These are phyloP conservation scores for Suillus clintonianus DNA, from an alignment of 768 basidiomycete species.

Conservation along the genomic window DNA sequence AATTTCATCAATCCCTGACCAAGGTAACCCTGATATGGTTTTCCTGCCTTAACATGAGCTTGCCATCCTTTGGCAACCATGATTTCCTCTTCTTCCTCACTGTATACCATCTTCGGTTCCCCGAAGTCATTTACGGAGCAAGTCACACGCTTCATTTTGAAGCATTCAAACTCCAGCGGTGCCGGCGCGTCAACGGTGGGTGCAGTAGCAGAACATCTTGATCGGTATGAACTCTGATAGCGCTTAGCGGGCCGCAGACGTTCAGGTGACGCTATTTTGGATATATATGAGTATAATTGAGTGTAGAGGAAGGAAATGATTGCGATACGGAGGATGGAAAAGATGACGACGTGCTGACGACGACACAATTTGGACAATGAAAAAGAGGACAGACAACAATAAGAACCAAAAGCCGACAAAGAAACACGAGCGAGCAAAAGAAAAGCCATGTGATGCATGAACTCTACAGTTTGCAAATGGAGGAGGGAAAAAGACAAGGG, in stretches of 20 bases:
- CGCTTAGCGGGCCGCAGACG: not conserved
- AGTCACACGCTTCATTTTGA: not conserved
- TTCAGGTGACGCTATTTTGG: not conserved
- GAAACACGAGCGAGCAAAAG: not conserved
- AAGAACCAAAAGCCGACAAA: not conserved
- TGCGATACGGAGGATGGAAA: too few species aligned
- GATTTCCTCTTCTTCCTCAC: constrained; percentile 1
- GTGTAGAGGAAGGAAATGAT: not conserved
- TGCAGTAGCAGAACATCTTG: not conserved
- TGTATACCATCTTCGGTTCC: not conserved
- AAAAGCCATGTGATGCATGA: not conserved
- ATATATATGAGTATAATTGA: too few species aligned
- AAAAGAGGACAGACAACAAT: not conserved
- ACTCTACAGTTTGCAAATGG: constrained; percentile 1
- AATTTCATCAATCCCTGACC: constrained; percentile 13
- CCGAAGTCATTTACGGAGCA: not conserved
- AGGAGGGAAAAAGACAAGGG: not conserved
- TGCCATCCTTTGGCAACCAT: constrained; percentile 12
- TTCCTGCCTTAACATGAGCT: not conserved
- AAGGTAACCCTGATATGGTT: constrained; percentile 12
- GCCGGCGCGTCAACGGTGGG: too few species aligned
- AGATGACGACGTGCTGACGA: not conserved
- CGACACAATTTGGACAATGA: not conserved
- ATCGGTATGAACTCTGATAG: constrained; percentile 3
- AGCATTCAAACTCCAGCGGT: not conserved